Evolutionary conservation across 306 rosid genomes (phyloP), one percentile per base, ranked within the genome.

Genomic region (Lithocarpus polystachyus): DNA sequence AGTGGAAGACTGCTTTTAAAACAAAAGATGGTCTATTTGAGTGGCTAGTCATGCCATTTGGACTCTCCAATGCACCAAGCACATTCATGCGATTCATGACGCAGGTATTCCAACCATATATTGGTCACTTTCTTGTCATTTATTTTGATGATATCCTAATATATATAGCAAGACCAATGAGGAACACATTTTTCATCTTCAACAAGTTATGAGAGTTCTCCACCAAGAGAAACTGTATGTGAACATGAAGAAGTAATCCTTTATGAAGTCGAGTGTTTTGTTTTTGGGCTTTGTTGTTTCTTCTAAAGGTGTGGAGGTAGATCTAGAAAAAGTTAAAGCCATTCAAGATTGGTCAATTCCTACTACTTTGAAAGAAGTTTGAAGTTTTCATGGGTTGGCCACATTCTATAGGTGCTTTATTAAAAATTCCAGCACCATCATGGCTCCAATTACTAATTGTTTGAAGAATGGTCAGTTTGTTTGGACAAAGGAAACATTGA

Each of bases 31-130:
- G 68, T 5, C 59, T 77, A 0, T 33, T 5, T 40, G 56, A 33
- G 26, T 77, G 75, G 69, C 0, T 77, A 23, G 69, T 77, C 9
- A 68, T 55, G 68, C 75, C 56, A 3, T 77, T 72, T 62, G 73
- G 82, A 19, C 60, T 57, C 0, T 71, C 55, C 1, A 79, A 79
- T 23, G 54, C 67, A 18, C 28, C 68, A 0, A 64, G 78, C 17
- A 61, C 74, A 0, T 79, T 73, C 6, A 73, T 73, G 57, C 0
- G 56, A 1, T 35, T 43, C 2, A 73, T 79, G 74, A 73, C 24
- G 3, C 15, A 72, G n/a, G 17, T 56, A 0, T 35, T 79, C 6
- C 53, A 28, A 10, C 67, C 9, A 1, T 78, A 56, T 13, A 79
- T 72, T 20, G 73, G 64, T 1, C 62, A 71, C 24, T 57, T 11